Conservation (phyloP, 2,329 filamentous ascomycete genomes). For the Hymenoscyphus repandus region DNA sequence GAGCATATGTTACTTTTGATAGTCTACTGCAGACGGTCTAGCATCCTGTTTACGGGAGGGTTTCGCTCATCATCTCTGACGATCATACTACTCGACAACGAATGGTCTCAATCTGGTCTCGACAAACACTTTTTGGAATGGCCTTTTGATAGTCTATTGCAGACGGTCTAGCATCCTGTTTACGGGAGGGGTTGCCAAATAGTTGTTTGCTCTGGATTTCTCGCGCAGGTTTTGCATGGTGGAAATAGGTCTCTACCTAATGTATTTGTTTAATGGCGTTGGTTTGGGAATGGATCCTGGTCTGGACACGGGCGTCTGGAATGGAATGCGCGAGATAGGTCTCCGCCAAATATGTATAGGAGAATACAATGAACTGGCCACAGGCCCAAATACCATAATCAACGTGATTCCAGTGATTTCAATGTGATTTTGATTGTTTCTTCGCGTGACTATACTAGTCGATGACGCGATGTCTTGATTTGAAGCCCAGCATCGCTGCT, state of each 20-base stretch:
- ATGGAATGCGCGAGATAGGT: slow-evolving; percentile 9
- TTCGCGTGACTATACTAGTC: not conserved
- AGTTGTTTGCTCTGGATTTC: slow-evolving; percentile 14
- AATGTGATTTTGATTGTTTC: not conserved
- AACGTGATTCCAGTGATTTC: not conserved
- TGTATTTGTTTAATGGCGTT: slow-evolving; percentile 5
- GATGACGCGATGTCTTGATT: not conserved
- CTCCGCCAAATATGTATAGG: slow-evolving; percentile 15
- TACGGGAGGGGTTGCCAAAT: slow-evolving; percentile 30
- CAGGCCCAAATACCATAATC: slow-evolving; percentile 10
- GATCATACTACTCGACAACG: slow-evolving; percentile 15
- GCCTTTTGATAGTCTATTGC: slow-evolving; percentile 33
- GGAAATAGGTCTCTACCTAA: slow-evolving; percentile 4
- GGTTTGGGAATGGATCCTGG: slow-evolving; percentile 16
- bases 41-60: slow-evolving; percentile 35
- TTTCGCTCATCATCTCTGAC: slow-evolving; percentile 24
- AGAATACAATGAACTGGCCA: slow-evolving; percentile 17
- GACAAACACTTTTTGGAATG: slow-evolving; percentile 14
- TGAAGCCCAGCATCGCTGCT: too few relatives aligned
- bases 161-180: slow-evolving; percentile 34
- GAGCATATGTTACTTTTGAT: slow-evolving; percentile 32
- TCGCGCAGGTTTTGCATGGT: slow-evolving; percentile 19
- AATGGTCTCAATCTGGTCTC: slow-evolving; percentile 22
- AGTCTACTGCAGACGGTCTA: slow-evolving; percentile 32
- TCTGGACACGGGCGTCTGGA: slow-evolving; percentile 24